Evolutionary conservation across 2,329 filamentous ascomycete genomes (phyloP), one percentile per base, ranked within the genome.

Genomic region (Tolypocladium paradoxum): DNA sequence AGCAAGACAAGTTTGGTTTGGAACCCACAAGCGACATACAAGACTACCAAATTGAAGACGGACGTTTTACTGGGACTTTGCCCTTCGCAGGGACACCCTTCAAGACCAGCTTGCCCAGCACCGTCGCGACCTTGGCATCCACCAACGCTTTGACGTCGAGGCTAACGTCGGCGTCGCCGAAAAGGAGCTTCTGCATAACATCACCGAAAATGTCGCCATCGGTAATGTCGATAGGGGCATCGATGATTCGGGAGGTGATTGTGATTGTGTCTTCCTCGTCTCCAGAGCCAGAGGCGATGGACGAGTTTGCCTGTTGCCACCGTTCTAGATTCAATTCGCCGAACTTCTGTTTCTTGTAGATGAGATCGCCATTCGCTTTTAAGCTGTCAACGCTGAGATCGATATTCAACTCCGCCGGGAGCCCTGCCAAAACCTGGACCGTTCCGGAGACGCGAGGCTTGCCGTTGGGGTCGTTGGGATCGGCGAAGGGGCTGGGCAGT

Each of bases 51-150:
- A 55, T 53, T 54, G 61, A 56, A 71, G 76, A 89, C 91, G 83
- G 85, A 96, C 90, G 88, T 81, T 95, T 95, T 75, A 97, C 82
- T 71, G 88, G 88, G 65, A 99, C 84, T 64, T 85, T 81, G 61
- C 93, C 91, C 74, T 90, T 79, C 68, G 83, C 90, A 48, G 92
- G 92, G 63, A 99, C 86, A 60, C 86, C 83, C 68, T 88, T 89
- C 62, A 97, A 75, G 52, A 86, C 79, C 64, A 97, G 81, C 60
- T 85, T 76, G 49, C 93, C 93, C 57, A 99, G 76, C 29, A 87
- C 84, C 33, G 91, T 96, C 54, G 83, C 76, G 50, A 96, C 81
- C 63, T 88, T 82, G 58, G 91, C 87, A 68, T 95, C 89, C 54
- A 97, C 90, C 45, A 80, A 76, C 24, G 92, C 90, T 61, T 86